These are phyloP conservation scores for Chrysosporium keratinophilum DNA, from an alignment of 2,329 filamentous ascomycete species.

Conservation along the genomic window DNA sequence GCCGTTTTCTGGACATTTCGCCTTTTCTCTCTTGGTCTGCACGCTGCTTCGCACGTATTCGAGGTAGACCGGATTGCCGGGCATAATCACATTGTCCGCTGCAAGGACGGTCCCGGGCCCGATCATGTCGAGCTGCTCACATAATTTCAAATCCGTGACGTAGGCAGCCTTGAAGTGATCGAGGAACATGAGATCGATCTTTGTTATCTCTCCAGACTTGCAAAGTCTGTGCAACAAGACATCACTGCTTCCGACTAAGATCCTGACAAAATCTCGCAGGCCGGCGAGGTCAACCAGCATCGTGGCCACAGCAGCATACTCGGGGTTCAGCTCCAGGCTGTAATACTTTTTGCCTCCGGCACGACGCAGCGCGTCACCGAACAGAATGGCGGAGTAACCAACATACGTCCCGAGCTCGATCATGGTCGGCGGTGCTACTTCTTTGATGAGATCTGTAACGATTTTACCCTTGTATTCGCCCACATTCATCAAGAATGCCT, in stretches of 20 bases:
- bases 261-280: conserved; percentile 57
- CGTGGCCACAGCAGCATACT: conserved; percentile 60
- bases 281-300: conserved; percentile 65
- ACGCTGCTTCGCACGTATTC: conserved; percentile 59
- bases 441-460: conserved; percentile 56
- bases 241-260: conserved; percentile 60
- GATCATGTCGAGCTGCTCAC: conserved; percentile 59
- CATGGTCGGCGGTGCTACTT: conserved; percentile 58
- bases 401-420: conserved; percentile 73
- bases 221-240: conserved; percentile 54
- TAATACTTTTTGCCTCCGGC: conserved; percentile 57
- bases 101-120: conserved; percentile 41
- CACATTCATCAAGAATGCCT: conserved; percentile 71
- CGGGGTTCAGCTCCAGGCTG: conserved; percentile 62
- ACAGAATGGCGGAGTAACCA: conserved; percentile 70
- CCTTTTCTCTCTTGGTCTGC: conserved; percentile 47
- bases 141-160: conserved; percentile 62
- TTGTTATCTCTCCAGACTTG: conserved; percentile 42
- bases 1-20: conserved; percentile 21
- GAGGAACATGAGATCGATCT: conserved; percentile 64
- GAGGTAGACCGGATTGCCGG: conserved; percentile 38
- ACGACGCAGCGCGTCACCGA: conserved; percentile 54
- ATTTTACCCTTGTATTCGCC: conserved; percentile 64
- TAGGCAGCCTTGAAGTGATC: conserved; percentile 75
- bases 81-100: conserved; percentile 38